Evolutionary conservation across 768 basidiomycete genomes (phyloP).

Genomic region (Russula sp.): DNA sequence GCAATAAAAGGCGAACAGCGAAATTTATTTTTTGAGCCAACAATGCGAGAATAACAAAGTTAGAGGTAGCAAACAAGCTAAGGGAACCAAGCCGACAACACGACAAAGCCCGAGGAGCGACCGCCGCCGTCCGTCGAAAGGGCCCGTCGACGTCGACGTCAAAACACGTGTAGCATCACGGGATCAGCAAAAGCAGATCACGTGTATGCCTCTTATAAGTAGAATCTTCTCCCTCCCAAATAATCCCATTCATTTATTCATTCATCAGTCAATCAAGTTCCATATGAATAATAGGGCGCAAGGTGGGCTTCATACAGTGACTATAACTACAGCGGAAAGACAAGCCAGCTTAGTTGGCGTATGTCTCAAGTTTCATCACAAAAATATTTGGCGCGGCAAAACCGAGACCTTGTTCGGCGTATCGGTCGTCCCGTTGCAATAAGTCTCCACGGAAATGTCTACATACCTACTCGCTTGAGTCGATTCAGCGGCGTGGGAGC

Average conservation of each 20-base stretch:
- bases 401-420: slow-evolving; percentile 54
- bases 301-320: background rate
- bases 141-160: too few species aligned
- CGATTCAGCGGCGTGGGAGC: slow-evolving; percentile 39
- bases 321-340: background rate
- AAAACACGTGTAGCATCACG: slow-evolving; percentile 22
- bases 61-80: too few species aligned
- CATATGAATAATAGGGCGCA: background rate
- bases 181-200: background rate
- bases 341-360: slow-evolving; percentile 2
- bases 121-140: background rate
- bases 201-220: background rate
- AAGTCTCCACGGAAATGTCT: background rate
- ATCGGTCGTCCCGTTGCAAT: slow-evolving; percentile 51
- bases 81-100: background rate
- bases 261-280: background rate
- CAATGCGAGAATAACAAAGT: background rate
- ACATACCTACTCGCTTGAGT: slow-evolving; percentile 58
- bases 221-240: background rate
- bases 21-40: background rate
- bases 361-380: slow-evolving; percentile 56
- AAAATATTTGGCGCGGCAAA: slow-evolving; percentile 76
- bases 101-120: background rate
- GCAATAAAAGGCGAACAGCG: slow-evolving; percentile 1
- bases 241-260: background rate